These are phyloP conservation scores for Sugiyamaella qingdaonensis DNA, from an alignment of 805 yeast genomes.

Conservation along the genomic window DNA sequence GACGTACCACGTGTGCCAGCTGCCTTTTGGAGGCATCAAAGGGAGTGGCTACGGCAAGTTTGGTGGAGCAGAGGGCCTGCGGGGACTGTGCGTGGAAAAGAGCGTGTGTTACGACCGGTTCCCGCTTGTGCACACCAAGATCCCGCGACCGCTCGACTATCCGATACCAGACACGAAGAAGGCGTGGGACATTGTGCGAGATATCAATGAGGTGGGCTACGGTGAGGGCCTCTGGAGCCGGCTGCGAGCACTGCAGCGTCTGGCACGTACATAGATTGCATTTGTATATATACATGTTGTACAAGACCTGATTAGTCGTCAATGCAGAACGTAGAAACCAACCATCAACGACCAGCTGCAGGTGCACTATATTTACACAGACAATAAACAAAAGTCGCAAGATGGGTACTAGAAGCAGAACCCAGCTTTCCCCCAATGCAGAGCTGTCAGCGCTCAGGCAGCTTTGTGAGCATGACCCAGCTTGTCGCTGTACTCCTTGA, in stretches of 20 bases:
- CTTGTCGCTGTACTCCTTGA: conserved; percentile 58
- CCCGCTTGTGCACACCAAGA: conserved; percentile 67
- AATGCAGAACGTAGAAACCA: too few relatives aligned
- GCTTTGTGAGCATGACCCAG: conserved; percentile 50
- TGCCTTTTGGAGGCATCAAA: conserved; percentile 93
- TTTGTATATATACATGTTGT: conserved; percentile 1
- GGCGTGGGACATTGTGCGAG: conserved; percentile 86
- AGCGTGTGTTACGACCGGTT: conserved; percentile 81
- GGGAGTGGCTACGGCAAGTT: conserved; percentile 97
- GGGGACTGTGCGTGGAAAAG: conserved; percentile 84
- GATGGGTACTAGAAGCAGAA: too few relatives aligned
- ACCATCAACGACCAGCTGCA: too few relatives aligned
- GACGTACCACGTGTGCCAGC: conserved; percentile 88
- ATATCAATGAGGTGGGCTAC: conserved; percentile 81
- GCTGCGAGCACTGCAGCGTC: conserved; percentile 17
- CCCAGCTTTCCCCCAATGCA: too few relatives aligned
- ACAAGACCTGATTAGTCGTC: too few relatives aligned
- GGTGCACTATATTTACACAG: too few relatives aligned
- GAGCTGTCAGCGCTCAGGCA: too few relatives aligned
- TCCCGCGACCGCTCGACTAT: conserved; percentile 87
- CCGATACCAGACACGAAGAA: conserved; percentile 76
- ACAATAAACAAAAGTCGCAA: too few relatives aligned
- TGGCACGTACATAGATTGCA: conserved; percentile 10
- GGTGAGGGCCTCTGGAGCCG: conserved; percentile 58
- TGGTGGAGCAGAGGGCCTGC: conserved; percentile 95